Percentiles rank a stretch among this genome's conserved stretches.
Conservation (phyloP, 2,329 filamentous ascomycete species). For the Coccinonectria pachysandricola region DNA sequence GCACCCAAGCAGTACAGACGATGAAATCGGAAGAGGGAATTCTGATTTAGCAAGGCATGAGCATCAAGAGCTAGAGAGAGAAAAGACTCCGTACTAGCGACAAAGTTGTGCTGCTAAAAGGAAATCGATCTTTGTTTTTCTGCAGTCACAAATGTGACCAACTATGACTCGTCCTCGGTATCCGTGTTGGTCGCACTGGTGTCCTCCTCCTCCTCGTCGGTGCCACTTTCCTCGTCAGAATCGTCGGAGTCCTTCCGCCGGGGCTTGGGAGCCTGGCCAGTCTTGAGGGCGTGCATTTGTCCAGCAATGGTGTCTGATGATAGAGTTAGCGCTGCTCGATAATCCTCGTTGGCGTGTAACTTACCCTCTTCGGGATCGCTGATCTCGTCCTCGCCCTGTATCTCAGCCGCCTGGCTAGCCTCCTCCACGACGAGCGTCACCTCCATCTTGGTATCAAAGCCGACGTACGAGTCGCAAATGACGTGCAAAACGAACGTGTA, state of each 20-base stretch:
- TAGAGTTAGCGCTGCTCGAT: constrained; percentile 20
- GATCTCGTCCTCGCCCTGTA: constrained; percentile 85
- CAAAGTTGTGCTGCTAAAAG: too few relatives aligned
- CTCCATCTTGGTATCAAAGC: constrained; percentile 86
- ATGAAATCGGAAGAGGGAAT: not conserved
- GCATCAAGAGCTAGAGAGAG: too few relatives aligned
- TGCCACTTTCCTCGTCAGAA: constrained; percentile 73
- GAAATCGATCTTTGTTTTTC: too few relatives aligned
- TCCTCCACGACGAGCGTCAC: constrained; percentile 85
- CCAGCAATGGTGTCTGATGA: constrained; percentile 75
- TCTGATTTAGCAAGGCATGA: not conserved
- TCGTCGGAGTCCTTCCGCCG: constrained; percentile 46
- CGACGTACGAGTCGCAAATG: constrained; percentile 89
- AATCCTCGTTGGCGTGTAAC: constrained; percentile 22
- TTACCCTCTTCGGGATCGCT: constrained; percentile 96
- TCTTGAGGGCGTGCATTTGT: constrained; percentile 82
- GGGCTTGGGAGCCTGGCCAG: constrained; percentile 50
- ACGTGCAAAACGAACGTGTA: constrained; percentile 94
- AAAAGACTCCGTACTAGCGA: too few relatives aligned
- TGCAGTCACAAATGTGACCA: too few relatives aligned
- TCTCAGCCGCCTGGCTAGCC: constrained; percentile 68
- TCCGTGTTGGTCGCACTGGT: constrained; percentile 60
- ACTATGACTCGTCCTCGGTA: constrained; percentile 50
- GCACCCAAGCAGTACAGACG: not conserved
- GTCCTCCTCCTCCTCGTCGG: constrained; percentile 56